These are phyloP conservation scores for Agaricus subrufescens DNA, from an alignment of 768 basidiomycete species.

Conservation along the genomic window DNA sequence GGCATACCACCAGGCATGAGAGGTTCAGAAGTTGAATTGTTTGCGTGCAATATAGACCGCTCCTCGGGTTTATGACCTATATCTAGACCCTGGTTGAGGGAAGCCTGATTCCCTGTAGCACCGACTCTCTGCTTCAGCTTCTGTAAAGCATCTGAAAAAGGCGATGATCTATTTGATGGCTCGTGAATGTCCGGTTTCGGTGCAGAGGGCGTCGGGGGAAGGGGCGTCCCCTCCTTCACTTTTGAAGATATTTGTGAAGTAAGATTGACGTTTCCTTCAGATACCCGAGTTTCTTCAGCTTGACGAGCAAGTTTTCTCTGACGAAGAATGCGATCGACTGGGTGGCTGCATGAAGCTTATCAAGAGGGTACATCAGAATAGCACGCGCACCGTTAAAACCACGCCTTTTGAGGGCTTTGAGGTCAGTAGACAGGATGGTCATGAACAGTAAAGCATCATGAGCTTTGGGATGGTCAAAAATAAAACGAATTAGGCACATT, in stretches of 20 bases:
- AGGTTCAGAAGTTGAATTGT: background rate
- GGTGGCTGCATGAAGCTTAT: conserved; percentile 13
- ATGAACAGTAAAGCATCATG: conserved; percentile 89
- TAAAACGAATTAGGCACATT: conserved; percentile 69
- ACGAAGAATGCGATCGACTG: conserved; percentile 88
- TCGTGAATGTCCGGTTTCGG: background rate
- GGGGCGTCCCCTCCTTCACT: background rate
- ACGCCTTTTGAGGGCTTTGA: conserved; percentile 73
- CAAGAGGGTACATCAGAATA: background rate
- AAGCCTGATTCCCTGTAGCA: conserved; percentile 10
- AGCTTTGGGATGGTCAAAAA: conserved; percentile 75
- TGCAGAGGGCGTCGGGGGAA: background rate
- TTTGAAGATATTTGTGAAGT: conserved; percentile 5
- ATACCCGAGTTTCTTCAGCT: conserved; percentile 7
- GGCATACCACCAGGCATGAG: background rate
- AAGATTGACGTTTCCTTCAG: background rate
- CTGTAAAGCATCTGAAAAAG: conserved; percentile 18
- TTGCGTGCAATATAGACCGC: background rate
- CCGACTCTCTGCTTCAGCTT: conserved; percentile 26
- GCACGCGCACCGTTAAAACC: conserved; percentile 77
- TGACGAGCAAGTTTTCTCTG: conserved; percentile 55
- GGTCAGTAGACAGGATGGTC: conserved; percentile 90
- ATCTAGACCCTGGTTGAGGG: background rate
- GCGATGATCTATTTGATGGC: conserved; percentile 3
- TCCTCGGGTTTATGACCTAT: background rate